Evolutionary conservation across 1,139 yeast species (phyloP), one percentile per base, ranked within the genome.

Genomic region (Kazachstania sp.): DNA sequence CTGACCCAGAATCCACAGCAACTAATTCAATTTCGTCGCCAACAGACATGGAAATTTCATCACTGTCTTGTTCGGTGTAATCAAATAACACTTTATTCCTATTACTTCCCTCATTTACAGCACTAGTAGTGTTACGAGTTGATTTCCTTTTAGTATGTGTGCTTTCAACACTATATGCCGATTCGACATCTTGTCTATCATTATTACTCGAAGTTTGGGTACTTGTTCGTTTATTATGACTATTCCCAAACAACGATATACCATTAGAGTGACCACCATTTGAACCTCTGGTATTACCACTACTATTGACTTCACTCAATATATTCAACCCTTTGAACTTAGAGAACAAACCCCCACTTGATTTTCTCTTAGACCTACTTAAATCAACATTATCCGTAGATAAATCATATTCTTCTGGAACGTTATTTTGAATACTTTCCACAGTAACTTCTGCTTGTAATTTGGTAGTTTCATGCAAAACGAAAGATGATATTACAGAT

Each of bases 401-500:
- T 37, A 65, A 52, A 47, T 64, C 66, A 39, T 52, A 54, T 6
- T 58, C 58, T 1, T 51, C 54, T 2, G 63, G 61, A 2, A 62
- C 94, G 46, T 85, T 90, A 51, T 83, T 79, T 63, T 87, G 94
- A 54, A 94, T 87, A 16, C 94, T 80, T 64, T 92, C 97, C 46
- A 90, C 81, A 57, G 85, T 94, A 15, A 90, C 97, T 60, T 87
- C 95, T 28, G 81, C 77, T 47, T 75, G 74, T 35, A 90, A 81
- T 52, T 95, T 76, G 43, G 69, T 68, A 4, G 86, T 81, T 63
- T 94, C 98, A 52, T 83, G 81, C 42, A 76, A 71, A 54, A 92
- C 76, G 55, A 87, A 85, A 39, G 75, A 75, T 47, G 79, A 76
- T 49, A 88, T 71, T 2, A 78, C 65, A 15, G 69, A 61, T 41